A percentile compares a stretch with the other conserved stretches of the same genome.
Conservation (phyloP, 1,284 basidiomycete species). For the Meira nashicola region DNA sequence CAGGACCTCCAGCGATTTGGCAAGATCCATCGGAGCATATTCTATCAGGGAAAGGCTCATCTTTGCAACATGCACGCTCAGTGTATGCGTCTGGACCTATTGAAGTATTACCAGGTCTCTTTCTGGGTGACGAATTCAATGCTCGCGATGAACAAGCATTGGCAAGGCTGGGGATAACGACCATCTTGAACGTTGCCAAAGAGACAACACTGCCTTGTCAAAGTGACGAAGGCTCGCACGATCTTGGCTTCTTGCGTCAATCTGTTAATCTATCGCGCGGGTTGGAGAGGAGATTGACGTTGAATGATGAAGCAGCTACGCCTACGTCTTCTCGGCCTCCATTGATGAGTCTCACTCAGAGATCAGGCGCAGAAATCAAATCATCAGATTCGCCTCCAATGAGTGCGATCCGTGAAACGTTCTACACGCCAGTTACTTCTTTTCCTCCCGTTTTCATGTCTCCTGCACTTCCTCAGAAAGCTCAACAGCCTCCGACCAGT, state of each 20-base stretch:
- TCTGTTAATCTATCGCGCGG: not conserved
- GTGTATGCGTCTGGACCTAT: slow-evolving; percentile 76
- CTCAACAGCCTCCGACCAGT: slow-evolving; percentile 3
- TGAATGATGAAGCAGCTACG: not conserved
- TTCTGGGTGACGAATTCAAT: slow-evolving; percentile 90
- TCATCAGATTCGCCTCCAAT: not conserved
- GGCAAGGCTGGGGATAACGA: slow-evolving; percentile 68
- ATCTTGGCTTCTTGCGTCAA: not conserved
- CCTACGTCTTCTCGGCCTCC: not conserved
- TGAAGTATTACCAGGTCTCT: slow-evolving; percentile 82
- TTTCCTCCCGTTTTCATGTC: not conserved
- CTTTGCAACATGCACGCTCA: slow-evolving; percentile 41
- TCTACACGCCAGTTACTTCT: slow-evolving; percentile 17
- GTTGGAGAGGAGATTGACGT: not conserved
- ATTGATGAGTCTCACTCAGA: not conserved
- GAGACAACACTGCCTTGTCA: slow-evolving; percentile 37
- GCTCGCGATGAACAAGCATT: slow-evolving; percentile 71
- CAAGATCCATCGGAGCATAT: slow-evolving; percentile 46
- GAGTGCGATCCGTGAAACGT: slow-evolving; percentile 8
- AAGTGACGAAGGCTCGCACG: not conserved
- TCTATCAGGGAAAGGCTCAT: slow-evolving; percentile 42
- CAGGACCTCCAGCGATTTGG: slow-evolving; percentile 31
- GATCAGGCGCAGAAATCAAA: not conserved
- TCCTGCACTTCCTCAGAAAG: not conserved
- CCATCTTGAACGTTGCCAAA: slow-evolving; percentile 90